phyloP scores from a whole-genome alignment of 208 protist species.

The Trypanosoma caninum region DNA sequence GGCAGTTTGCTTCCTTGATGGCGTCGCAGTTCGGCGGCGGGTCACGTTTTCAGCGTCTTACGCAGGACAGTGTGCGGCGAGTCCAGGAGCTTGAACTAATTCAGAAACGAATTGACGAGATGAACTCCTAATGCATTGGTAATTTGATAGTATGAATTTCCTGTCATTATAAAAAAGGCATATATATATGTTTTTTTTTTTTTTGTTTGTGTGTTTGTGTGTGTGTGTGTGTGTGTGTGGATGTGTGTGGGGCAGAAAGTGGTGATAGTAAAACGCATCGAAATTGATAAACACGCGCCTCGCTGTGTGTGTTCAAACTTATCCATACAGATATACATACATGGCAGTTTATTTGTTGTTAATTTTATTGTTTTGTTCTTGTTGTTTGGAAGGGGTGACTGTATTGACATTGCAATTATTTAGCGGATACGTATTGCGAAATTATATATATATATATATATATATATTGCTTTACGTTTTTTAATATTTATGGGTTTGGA shows the following conservation, averaged over 20 bases:
- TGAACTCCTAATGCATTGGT: slow-evolving; percentile 4
- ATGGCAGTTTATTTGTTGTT: background rate
- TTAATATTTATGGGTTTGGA: background rate
- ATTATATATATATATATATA: background rate
- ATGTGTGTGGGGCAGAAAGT: too few species aligned
- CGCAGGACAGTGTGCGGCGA: slow-evolving; percentile 50
- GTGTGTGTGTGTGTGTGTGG: background rate
- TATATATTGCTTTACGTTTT: background rate
- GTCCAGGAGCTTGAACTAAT: slow-evolving; percentile 38
- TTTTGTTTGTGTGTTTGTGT: background rate
- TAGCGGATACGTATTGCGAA: too few species aligned
- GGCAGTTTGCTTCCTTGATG: slow-evolving; percentile 59
- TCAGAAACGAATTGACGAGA: slow-evolving; percentile 26
- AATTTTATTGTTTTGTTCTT: slow-evolving; percentile 22
- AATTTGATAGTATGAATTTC: background rate
- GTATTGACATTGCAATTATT: background rate
- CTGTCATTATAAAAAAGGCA: too few species aligned
- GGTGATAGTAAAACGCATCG: too few species aligned
- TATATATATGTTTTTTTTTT: background rate
- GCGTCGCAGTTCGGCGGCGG: slow-evolving; percentile 75
- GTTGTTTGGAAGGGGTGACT: background rate
- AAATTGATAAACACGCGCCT: too few species aligned
- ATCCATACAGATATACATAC: too few species aligned
- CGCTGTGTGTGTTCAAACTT: too few species aligned
- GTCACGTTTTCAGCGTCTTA: slow-evolving; percentile 76